These are phyloP conservation scores for Pestalotiopsis sp. DNA, from an alignment of 2,329 filamentous ascomycete genomes.

Conservation along the genomic window DNA sequence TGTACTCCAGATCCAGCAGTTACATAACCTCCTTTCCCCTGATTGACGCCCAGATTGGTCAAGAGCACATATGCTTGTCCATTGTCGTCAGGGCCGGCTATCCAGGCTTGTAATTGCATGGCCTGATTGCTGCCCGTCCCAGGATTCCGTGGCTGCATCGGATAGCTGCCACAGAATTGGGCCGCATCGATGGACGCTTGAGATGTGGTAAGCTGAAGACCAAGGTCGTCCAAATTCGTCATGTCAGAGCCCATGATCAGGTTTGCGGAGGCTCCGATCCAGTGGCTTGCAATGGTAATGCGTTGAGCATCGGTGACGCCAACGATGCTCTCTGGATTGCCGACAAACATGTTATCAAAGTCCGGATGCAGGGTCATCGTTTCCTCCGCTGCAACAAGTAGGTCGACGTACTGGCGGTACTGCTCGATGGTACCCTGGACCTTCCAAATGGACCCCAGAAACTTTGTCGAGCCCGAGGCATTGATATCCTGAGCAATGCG, in stretches of 20 bases:
- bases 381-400: slow-evolving; percentile 18
- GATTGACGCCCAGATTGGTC: slow-evolving; percentile 28
- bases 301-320: slow-evolving; percentile 28
- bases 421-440: slow-evolving; percentile 33
- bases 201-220: slow-evolving; percentile 24
- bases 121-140: slow-evolving; percentile 22
- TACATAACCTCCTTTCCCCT: slow-evolving; percentile 26
- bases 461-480: slow-evolving; percentile 24
- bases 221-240: slow-evolving; percentile 25
- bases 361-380: slow-evolving; percentile 28
- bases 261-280: slow-evolving; percentile 32
- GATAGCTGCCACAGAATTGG: slow-evolving; percentile 23
- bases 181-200: slow-evolving; percentile 20
- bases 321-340: slow-evolving; percentile 24
- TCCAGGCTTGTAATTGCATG: slow-evolving; percentile 29
- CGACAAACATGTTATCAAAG: slow-evolving; percentile 31
- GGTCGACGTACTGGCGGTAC: slow-evolving; percentile 30
- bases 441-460: slow-evolving; percentile 22
- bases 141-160: slow-evolving; percentile 29
- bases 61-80: slow-evolving; percentile 25
- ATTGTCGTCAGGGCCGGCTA: slow-evolving; percentile 24
- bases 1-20: slow-evolving; percentile 22
- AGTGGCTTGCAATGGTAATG: slow-evolving; percentile 30
- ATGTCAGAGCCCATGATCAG: slow-evolving; percentile 31
- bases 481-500: slow-evolving; percentile 30